Percentiles rank a stretch among this genome's conserved stretches.
Evolutionary conservation across 2,329 filamentous ascomycete species (phyloP).

Genomic region (Cladosporium sp.): DNA sequence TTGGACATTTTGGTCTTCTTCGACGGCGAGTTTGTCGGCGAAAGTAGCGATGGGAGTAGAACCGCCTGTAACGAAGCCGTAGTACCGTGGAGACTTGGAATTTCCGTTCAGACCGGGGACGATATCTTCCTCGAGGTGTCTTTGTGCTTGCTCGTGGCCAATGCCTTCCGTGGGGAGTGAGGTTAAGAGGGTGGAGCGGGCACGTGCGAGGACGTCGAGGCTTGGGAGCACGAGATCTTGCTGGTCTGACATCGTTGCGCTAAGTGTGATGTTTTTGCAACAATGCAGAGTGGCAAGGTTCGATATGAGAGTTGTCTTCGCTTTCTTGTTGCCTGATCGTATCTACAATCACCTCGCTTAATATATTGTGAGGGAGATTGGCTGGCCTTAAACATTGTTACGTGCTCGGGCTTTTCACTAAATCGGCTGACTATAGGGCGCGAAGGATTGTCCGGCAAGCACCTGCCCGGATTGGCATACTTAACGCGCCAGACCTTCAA

Average conservation of each 20-base stretch:
- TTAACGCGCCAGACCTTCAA: background rate
- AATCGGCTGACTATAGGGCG: background rate
- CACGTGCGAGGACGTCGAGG: constrained; percentile 30
- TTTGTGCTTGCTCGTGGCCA: constrained; percentile 44
- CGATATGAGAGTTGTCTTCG: background rate
- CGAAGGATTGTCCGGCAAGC: background rate
- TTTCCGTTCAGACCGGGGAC: constrained; percentile 64
- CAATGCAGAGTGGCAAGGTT: background rate
- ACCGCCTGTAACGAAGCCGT: constrained; percentile 86
- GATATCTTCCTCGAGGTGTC: constrained; percentile 49
- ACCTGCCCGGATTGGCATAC: background rate
- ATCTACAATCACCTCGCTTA: background rate
- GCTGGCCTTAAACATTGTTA: background rate
- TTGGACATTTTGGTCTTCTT: constrained; percentile 78
- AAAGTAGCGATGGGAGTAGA: constrained; percentile 74
- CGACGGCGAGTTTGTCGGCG: constrained; percentile 80
- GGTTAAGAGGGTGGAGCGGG: constrained; percentile 38
- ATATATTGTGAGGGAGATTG: background rate
- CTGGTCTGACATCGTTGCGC: background rate
- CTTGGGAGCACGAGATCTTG: constrained; percentile 33
- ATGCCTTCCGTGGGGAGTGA: constrained; percentile 43
- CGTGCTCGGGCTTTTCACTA: background rate
- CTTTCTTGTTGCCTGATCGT: background rate
- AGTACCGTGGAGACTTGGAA: constrained; percentile 69
- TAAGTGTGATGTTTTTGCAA: background rate